Evolutionary conservation across 306 rosid species (phyloP).

Genomic region (Trichosanthes truncata): DNA sequence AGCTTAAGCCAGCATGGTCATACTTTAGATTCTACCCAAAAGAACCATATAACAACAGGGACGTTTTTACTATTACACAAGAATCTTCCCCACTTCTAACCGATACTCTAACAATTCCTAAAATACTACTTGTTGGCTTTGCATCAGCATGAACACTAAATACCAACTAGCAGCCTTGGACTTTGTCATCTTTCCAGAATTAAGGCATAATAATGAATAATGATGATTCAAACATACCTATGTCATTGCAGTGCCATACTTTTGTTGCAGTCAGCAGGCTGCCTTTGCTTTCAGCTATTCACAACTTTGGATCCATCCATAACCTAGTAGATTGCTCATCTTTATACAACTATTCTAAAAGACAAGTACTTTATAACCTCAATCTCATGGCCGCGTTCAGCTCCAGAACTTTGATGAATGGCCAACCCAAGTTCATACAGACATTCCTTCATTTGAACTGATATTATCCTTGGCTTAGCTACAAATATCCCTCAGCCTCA

Average conservation of each 20-base stretch:
- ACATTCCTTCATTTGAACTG: constrained; percentile 27
- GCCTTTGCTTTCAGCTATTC: constrained; percentile 16
- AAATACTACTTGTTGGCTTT: not conserved
- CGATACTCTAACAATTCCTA: not conserved
- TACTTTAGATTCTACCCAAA: not conserved
- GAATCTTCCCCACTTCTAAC: not conserved
- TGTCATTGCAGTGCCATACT: constrained; percentile 15
- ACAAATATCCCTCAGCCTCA: constrained; percentile 25
- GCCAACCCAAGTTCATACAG: constrained; percentile 25
- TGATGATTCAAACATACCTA: constrained; percentile 29
- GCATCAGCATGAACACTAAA: not conserved
- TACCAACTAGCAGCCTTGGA: not conserved
- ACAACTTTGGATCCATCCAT: not conserved
- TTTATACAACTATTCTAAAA: constrained; percentile 30
- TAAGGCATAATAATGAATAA: constrained; percentile 15
- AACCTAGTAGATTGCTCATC: constrained; percentile 22
- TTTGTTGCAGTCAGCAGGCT: constrained; percentile 8
- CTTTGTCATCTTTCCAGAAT: not conserved
- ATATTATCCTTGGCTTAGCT: constrained; percentile 15
- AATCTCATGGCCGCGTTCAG: constrained; percentile 16
- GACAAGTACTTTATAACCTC: constrained; percentile 28
- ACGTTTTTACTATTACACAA: constrained; percentile 9
- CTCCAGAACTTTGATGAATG: constrained; percentile 25
- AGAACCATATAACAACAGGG: constrained; percentile 9
- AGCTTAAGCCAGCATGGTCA: not conserved